Evolutionary conservation across 2,329 filamentous ascomycete genomes (phyloP), one percentile per base, ranked within the genome.

Genomic region (Rasamsonia emersonii): DNA sequence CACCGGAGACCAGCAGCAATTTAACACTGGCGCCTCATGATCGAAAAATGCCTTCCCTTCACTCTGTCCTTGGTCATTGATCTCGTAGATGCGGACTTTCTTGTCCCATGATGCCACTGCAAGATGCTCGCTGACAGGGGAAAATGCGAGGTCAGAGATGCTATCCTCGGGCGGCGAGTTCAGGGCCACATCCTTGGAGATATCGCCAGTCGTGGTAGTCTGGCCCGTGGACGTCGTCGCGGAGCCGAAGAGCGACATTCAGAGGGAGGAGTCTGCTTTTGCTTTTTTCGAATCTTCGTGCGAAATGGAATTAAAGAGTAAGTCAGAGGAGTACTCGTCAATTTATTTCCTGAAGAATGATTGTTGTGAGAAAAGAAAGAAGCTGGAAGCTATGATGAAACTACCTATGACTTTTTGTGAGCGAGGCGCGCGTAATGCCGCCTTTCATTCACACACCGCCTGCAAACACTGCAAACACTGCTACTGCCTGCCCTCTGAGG

Each of bases 101-200:
- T 93, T 93, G 64, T 98, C 91, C 91, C 91, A 98, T 49, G 86
- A 94, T 28, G 86, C 70, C 20, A 95, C 84, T 15, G 89, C 86
- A 11, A 98, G 71, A 55, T 93, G 82, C 49, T 96, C 86, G 44
- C 65, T 73, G 32, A 70, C 70, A 1, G 81, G 77, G 9, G 82
- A 88, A 65, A 95, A 98, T 29, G 77, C 68, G 38, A 98, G 71
- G 54, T 86, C 85, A 20, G 88, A 88, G 51, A 96, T 82, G 59
- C 82, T 84, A 62, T 98, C 91, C 46, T 85, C 79, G 14, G 91
- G 91, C 9, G 83, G 82, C 43, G 79, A 74, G 38, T 67, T 73
- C 35, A 98, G 68, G 33, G 81, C 72, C 33, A 96, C 77, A 60
- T 98, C 91, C 53, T 88, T 82, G 53, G 82, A 86, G 38, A 94